phyloP scores from a whole-genome alignment of 2,329 filamentous ascomycete genomes.

The Fusarium setosum region DNA sequence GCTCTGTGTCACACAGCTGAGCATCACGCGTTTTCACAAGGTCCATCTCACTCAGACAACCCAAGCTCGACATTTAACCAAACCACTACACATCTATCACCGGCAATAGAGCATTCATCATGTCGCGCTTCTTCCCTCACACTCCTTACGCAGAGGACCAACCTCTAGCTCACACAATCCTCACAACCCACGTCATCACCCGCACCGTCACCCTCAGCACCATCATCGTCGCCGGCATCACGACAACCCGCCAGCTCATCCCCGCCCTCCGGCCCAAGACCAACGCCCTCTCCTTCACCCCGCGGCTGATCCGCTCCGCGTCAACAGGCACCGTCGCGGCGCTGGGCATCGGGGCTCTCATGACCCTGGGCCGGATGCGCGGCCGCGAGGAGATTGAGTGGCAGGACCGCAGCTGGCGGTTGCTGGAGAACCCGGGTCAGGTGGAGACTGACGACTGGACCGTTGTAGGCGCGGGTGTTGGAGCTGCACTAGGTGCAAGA shows the following conservation, averaged over 20 bases:
- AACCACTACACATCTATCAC: neutral
- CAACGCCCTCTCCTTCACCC: constrained; percentile 44
- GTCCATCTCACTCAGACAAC: neutral
- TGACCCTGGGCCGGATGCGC: constrained; percentile 62
- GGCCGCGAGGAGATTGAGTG: constrained; percentile 71
- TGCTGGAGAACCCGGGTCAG: constrained; percentile 69
- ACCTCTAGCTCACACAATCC: constrained; percentile 62
- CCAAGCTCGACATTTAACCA: neutral
- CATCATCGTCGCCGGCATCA: constrained; percentile 57
- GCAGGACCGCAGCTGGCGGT: constrained; percentile 71
- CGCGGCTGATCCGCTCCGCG: constrained; percentile 56
- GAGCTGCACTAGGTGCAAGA: constrained; percentile 48
- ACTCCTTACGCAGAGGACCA: constrained; percentile 73
- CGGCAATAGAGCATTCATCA: constrained; percentile 40
- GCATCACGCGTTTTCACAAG: neutral
- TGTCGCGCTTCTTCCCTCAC: constrained; percentile 68
- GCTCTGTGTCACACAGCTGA: too few relatives aligned
- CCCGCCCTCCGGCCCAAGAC: constrained; percentile 44
- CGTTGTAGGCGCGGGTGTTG: constrained; percentile 54
- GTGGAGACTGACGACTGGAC: constrained; percentile 67
- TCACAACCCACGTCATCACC: constrained; percentile 69
- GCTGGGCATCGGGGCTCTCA: constrained; percentile 55
- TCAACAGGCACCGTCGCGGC: constrained; percentile 59
- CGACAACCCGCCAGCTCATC: constrained; percentile 47
- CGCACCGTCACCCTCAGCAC: constrained; percentile 66